These are phyloP conservation scores for Cytospora mali DNA, from an alignment of 2,329 filamentous ascomycete species.

Conservation along the genomic window DNA sequence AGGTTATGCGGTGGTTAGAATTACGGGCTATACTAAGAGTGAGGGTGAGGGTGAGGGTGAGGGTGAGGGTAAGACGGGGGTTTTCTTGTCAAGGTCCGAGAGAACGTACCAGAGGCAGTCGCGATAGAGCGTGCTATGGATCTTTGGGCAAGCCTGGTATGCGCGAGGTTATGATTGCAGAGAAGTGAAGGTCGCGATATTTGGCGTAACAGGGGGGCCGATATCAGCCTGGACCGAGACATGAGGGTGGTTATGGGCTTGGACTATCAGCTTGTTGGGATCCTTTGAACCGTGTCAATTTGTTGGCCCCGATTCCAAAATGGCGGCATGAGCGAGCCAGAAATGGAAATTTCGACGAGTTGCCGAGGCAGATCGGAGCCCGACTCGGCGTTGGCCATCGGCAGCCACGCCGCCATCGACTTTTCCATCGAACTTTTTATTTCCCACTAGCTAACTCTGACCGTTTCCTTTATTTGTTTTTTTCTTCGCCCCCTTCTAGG, in stretches of 20 bases:
- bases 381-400: constrained; percentile 6
- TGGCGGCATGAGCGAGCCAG: constrained; percentile 6
- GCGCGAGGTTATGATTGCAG: background rate
- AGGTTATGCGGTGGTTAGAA: constrained; percentile 2
- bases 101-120: constrained; percentile 30
- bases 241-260: constrained; percentile 13
- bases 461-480: background rate
- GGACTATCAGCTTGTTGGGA: constrained; percentile 24
- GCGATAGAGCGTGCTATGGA: constrained; percentile 25
- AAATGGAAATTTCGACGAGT: constrained; percentile 11
- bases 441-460: background rate
- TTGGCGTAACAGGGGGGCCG: constrained; percentile 17
- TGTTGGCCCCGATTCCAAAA: constrained; percentile 11
- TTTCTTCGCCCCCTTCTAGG: background rate
- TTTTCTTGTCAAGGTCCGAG: background rate
- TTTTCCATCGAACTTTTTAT: background rate
- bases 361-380: constrained; percentile 19
- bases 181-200: constrained; percentile 8
- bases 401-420: background rate
- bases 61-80: background rate
- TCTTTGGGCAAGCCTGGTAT: constrained; percentile 10
- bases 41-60: background rate
- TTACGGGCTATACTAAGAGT: too few relatives aligned
- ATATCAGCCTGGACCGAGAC: constrained; percentile 16
- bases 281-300: constrained; percentile 14